Evolutionary conservation across 2,329 filamentous ascomycete species (phyloP), one percentile per base, ranked within the genome.

Genomic region (Xylaria sp.): DNA sequence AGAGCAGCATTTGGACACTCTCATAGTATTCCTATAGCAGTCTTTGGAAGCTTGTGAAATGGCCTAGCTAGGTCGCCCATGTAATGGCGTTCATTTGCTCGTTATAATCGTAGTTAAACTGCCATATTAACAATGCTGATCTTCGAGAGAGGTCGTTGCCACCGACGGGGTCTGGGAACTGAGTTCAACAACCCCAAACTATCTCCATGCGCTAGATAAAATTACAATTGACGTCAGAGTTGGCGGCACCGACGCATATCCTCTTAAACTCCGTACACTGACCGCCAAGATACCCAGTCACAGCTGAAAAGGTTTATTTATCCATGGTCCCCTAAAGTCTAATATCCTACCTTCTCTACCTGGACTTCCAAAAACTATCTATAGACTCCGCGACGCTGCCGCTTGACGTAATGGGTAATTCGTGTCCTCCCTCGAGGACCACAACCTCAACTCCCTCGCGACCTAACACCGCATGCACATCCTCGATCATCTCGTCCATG

Each of bases 401-500:
- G 2, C 87, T 88, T 65, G 85, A 85, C 13, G 87, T 87, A 71
- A 93, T 89, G 0, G 89, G 89, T 68, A 94, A 82, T 75, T 93
- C 91, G 77, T 94, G 92, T 0, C 91, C 91, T 4, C 87, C 90
- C 28, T 88, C 83, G 18, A 93, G 75, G 28, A 87, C 80, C 51
- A 84, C 81, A 59, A 90, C 84, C 66, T 87, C 83, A 3, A 91
- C 84, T 65, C 78, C 83, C 6, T 90, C 88, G 28, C 82, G 79
- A 2, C 90, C 89, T 25, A 94, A 78, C 15, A 86, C 85, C 12
- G 80, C 80, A 10, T 80, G 83, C 2, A 87, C 88, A 78, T 94
- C 92, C 54, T 87, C 84, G 1, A 87, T 80, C 28, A 90, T 80
- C 80, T 94, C 91, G 8, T 89, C 84, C 64, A 84, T 84, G n/a